A percentile compares a stretch with the other conserved stretches of the same genome.
Conservation (phyloP, 2,329 filamentous ascomycete genomes). For the Phaeophleospora eucalypticola region DNA sequence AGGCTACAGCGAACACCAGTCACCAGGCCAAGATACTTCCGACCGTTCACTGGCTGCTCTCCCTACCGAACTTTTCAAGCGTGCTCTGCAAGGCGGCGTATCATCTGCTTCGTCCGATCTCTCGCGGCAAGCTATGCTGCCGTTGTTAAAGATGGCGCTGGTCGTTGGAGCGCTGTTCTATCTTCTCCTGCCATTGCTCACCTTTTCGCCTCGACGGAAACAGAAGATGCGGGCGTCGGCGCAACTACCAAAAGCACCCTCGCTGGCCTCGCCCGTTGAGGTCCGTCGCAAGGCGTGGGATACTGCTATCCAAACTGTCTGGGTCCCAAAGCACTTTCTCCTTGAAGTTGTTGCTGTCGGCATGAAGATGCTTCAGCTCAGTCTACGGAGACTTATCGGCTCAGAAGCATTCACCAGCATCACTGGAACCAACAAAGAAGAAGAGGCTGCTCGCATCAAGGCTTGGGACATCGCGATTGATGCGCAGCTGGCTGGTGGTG, state of each 20-base stretch:
- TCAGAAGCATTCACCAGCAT: conserved; percentile 71
- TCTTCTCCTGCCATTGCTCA: conserved; percentile 54
- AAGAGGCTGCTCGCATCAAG: conserved; percentile 81
- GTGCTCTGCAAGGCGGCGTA: conserved; percentile 9
- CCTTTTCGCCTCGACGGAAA: conserved; percentile 54
- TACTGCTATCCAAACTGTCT: conserved; percentile 86
- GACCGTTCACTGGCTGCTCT: conserved; percentile 41
- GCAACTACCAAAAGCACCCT: conserved; percentile 54
- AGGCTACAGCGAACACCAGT: conserved; percentile 63
- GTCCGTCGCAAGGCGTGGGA: conserved; percentile 87
- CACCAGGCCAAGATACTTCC: conserved; percentile 47
- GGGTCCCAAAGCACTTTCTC: conserved; percentile 83
- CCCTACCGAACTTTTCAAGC: conserved; percentile 36
- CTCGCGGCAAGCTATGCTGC: conserved; percentile 31
- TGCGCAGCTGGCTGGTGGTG: conserved; percentile 85
- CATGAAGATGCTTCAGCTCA: conserved; percentile 77
- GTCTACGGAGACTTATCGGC: conserved; percentile 72
- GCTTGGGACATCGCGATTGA: conserved; percentile 92
- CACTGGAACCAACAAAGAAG: conserved; percentile 75
- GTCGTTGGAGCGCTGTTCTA: conserved; percentile 54
- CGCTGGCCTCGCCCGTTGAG: conserved; percentile 75
- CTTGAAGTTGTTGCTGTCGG: conserved; percentile 78
- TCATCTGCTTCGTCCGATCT: conserved; percentile 19
- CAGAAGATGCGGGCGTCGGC: conserved; percentile 39
- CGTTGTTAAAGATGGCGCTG: conserved; percentile 49